Conservation (phyloP, 2,329 filamentous ascomycete genomes). For the Claviceps lovelessii region DNA sequence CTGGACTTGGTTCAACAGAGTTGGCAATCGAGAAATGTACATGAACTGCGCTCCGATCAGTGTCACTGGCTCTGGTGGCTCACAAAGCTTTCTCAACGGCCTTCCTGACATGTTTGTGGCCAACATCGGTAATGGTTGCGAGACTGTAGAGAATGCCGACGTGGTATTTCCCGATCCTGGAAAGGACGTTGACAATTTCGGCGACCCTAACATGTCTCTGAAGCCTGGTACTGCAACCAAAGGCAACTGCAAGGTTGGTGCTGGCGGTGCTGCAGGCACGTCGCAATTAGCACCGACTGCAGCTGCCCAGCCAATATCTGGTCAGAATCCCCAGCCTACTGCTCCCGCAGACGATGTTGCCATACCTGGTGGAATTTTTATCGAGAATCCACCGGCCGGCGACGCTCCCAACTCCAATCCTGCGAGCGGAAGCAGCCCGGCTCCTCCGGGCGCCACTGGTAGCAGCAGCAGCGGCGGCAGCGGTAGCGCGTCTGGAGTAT, state of each 20-base stretch:
- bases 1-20: slow-evolving; percentile 90
- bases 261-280: slow-evolving; percentile 4
- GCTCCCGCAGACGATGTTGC: not conserved
- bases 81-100: slow-evolving; percentile 36
- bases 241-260: slow-evolving; percentile 11
- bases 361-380: slow-evolving; percentile 25
- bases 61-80: slow-evolving; percentile 40
- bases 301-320: not conserved
- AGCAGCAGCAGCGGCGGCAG: slow-evolving; percentile 10
- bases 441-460: not conserved
- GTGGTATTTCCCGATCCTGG: slow-evolving; percentile 51
- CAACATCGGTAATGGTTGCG: slow-evolving; percentile 45
- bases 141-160: slow-evolving; percentile 33
- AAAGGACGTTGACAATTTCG: slow-evolving; percentile 33
- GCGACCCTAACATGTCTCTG: slow-evolving; percentile 20
- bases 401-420: slow-evolving; percentile 8
- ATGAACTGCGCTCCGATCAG: slow-evolving; percentile 82
- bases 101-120: slow-evolving; percentile 62
- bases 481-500: slow-evolving; percentile 14
- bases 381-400: not conserved
- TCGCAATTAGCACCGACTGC: not conserved
- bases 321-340: not conserved
- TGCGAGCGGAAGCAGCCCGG: slow-evolving; percentile 7
- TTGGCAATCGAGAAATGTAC: slow-evolving; percentile 93
- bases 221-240: not conserved